Percentiles rank a stretch among this genome's conserved stretches.
Evolutionary conservation across 1,139 yeast species (phyloP).

Genomic region (Candida sp.): DNA sequence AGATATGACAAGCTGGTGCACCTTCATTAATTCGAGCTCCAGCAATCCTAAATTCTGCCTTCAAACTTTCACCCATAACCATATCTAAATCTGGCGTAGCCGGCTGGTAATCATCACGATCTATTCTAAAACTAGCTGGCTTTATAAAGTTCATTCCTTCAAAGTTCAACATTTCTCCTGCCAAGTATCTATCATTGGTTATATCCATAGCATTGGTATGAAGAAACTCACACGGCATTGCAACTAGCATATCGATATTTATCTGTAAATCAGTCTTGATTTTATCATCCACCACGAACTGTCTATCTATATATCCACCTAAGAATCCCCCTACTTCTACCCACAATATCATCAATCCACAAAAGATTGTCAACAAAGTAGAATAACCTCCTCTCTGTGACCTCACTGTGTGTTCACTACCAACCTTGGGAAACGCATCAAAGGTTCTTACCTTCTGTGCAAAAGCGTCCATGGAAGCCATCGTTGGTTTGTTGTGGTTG

Average conservation of each 20-base stretch:
- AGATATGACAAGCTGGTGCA: conserved; percentile 83
- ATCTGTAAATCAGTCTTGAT: conserved; percentile 60
- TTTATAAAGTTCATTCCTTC: conserved; percentile 57
- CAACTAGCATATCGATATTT: conserved; percentile 77
- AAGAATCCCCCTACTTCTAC: conserved; percentile 83
- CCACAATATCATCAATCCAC: conserved; percentile 71
- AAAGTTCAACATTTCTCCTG: conserved; percentile 68
- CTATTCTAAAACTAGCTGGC: conserved; percentile 43
- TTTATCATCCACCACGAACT: conserved; percentile 69
- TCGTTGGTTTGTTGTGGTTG: neutral
- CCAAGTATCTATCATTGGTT: conserved; percentile 75
- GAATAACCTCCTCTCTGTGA: conserved; percentile 77
- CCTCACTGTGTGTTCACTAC: conserved; percentile 69
- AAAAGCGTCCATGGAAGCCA: conserved; percentile 30
- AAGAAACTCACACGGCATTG: conserved; percentile 77
- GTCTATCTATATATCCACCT: conserved; percentile 80
- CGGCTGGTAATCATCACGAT: conserved; percentile 45
- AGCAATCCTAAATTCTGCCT: conserved; percentile 54
- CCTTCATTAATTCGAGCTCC: conserved; percentile 44
- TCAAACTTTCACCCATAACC: conserved; percentile 59
- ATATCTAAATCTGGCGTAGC: conserved; percentile 66
- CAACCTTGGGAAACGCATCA: conserved; percentile 91
- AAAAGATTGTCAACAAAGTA: conserved; percentile 60
- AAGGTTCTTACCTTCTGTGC: conserved; percentile 54
- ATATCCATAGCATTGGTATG: conserved; percentile 77